A percentile compares a stretch with the other conserved stretches of the same genome.
Evolutionary conservation across 805 yeast genomes (phyloP).

Genomic region (Hanseniaspora lachancei): DNA sequence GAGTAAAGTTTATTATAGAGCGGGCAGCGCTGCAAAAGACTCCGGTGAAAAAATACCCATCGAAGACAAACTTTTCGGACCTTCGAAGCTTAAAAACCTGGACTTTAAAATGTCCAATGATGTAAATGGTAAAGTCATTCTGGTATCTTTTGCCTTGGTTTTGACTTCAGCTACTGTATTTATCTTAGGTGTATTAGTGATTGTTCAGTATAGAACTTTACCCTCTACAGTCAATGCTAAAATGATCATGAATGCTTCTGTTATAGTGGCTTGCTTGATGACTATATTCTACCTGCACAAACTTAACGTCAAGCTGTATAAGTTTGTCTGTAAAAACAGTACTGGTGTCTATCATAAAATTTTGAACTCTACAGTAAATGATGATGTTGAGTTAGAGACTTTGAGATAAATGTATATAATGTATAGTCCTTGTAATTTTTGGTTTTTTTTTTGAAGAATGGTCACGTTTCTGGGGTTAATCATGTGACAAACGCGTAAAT

Average conservation of each 20-base stretch:
- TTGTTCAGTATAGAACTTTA: conserved; percentile 27
- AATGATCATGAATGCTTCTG: conserved; percentile 15
- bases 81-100: conserved; percentile 17
- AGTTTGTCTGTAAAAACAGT: conserved; percentile 4
- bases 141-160: conserved; percentile 22
- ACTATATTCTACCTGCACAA: conserved; percentile 17
- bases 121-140: conserved; percentile 18
- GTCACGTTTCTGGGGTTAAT: background rate
- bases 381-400: background rate
- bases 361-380: background rate
- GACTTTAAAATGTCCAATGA: conserved; percentile 1
- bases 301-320: conserved; percentile 17
- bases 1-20: background rate
- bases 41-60: conserved; percentile 2
- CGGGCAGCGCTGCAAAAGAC: background rate
- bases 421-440: background rate
- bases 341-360: conserved; percentile 1
- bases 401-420: background rate
- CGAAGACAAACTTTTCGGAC: conserved; percentile 19
- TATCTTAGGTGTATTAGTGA: conserved; percentile 26
- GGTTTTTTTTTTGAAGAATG: background rate
- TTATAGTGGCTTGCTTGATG: conserved; percentile 17
- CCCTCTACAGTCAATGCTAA: conserved; percentile 16
- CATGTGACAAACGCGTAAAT: conserved; percentile 10
- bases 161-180: conserved; percentile 24